Evolutionary conservation across 2,329 filamentous ascomycete genomes (phyloP).

Genomic region (Trichoderma simmonsii): DNA sequence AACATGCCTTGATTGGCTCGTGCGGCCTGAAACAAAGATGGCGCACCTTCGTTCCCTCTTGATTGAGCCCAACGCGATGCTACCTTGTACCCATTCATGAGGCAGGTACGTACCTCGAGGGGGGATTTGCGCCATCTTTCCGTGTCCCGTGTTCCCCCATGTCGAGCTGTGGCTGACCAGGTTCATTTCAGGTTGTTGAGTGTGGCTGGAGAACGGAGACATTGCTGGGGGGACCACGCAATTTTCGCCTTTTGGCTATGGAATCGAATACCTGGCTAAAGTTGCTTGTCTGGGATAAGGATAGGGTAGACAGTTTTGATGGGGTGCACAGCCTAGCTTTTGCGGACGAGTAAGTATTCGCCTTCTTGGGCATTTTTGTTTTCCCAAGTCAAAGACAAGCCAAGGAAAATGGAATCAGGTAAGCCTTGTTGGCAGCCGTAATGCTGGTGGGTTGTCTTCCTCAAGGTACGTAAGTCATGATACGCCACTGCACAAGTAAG

Average conservation of each 20-base stretch:
- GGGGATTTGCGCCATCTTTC: not conserved
- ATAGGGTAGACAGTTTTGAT: not conserved
- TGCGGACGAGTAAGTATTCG: not conserved
- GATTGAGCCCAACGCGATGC: conserved; percentile 12
- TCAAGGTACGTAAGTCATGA: not conserved
- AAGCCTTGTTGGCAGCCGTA: not conserved
- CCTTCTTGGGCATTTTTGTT: not conserved
- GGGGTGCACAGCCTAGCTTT: not conserved
- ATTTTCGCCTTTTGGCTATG: conserved; percentile 2
- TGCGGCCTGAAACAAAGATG: conserved; percentile 11
- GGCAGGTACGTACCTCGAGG: not conserved
- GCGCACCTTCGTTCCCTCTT: conserved; percentile 7
- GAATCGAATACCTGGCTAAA: not conserved
- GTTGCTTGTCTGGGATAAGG: not conserved
- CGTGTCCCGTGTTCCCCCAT: not conserved
- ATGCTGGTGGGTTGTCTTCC: not conserved
- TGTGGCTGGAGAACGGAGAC: conserved; percentile 2
- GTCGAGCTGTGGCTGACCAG: conserved; percentile 14
- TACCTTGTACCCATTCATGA: not conserved
- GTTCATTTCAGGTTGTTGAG: not conserved
- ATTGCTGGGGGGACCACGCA: not conserved
- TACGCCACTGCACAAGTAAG: not conserved
- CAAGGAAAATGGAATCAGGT: not conserved
- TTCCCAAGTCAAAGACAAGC: not conserved
- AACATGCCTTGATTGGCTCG: conserved; percentile 9